These are phyloP conservation scores for Incumbomyces lentus DNA, from an alignment of 2,329 filamentous ascomycete genomes.

Conservation along the genomic window DNA sequence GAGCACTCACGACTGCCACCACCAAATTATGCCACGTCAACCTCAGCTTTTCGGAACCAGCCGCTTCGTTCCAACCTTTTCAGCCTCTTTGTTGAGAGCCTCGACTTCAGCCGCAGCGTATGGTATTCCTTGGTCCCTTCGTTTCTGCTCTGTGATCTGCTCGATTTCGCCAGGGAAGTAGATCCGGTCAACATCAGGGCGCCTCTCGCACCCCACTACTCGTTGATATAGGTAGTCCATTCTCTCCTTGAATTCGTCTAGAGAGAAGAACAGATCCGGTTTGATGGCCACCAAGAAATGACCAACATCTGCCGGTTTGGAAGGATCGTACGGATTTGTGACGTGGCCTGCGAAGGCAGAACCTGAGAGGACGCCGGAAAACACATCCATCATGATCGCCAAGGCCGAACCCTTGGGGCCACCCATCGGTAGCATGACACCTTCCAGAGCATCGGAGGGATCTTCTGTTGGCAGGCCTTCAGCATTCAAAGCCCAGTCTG, in stretches of 20 bases:
- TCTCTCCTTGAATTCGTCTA: constrained; percentile 55
- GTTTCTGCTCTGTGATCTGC: constrained; percentile 36
- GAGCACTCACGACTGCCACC: too few species aligned
- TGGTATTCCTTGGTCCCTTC: constrained; percentile 37
- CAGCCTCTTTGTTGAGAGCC: constrained; percentile 41
- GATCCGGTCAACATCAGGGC: constrained; percentile 44
- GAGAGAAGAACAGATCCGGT: constrained; percentile 61
- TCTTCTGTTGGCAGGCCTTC: constrained; percentile 62
- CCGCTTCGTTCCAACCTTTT: constrained; percentile 27
- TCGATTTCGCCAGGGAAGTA: constrained; percentile 51
- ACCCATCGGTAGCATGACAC: constrained; percentile 78
- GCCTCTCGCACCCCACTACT: constrained; percentile 44
- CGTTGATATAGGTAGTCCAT: constrained; percentile 50
- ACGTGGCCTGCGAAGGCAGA: constrained; percentile 70
- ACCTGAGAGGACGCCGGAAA: constrained; percentile 65
- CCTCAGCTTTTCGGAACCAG: neutral
- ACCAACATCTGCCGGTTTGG: constrained; percentile 57
- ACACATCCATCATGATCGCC: constrained; percentile 81
- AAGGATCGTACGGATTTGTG: constrained; percentile 64
- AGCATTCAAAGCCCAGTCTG: constrained; percentile 62
- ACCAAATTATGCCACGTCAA: neutral
- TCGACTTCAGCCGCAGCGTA: constrained; percentile 39
- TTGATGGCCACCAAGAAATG: constrained; percentile 64
- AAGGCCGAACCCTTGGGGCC: constrained; percentile 71
- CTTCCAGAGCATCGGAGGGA: constrained; percentile 58